Conservation (phyloP, 108 stramenopile species). For the Nitzschia palea region DNA sequence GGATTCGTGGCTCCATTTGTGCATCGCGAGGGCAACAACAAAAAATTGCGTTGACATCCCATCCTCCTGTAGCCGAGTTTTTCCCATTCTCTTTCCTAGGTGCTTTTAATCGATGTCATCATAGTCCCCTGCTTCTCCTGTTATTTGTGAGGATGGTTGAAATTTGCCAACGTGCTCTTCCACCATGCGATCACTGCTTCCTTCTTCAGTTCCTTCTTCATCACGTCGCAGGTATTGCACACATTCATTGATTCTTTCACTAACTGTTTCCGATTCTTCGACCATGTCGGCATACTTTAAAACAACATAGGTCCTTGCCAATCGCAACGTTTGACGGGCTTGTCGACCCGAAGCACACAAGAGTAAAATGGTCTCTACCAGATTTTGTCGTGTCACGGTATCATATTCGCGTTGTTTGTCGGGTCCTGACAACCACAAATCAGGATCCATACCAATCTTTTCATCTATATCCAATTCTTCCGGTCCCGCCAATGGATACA, state of each 20-base stretch:
- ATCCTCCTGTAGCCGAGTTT: no score
- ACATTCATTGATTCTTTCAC: conserved; percentile 81
- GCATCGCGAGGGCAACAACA: no score
- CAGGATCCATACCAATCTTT: conserved; percentile 84
- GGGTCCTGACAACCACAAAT: conserved; percentile 85
- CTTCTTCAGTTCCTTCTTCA: conserved; percentile 82
- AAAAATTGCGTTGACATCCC: no score
- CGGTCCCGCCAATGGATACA: conserved; percentile 80
- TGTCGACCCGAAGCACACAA: conserved; percentile 71
- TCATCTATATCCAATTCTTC: conserved; percentile 86
- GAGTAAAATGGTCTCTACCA: conserved; percentile 73
- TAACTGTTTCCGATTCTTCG: conserved; percentile 82
- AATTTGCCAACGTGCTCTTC: conserved; percentile 24
- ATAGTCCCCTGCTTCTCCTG: conserved; percentile 18
- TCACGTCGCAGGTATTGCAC: conserved; percentile 86
- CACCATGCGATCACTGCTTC: conserved; percentile 71
- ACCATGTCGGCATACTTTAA: conserved; percentile 84
- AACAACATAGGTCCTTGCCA: conserved; percentile 67
- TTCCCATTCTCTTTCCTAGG: no score
- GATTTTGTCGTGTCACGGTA: conserved; percentile 46
- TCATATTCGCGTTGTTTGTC: conserved; percentile 78
- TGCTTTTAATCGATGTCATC: conserved; percentile 38
- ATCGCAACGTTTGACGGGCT: conserved; percentile 63
- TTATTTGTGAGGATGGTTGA: conserved; percentile 2
- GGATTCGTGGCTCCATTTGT: no score